Percentiles rank a stretch among this genome's conserved stretches.
Evolutionary conservation across 1,284 basidiomycete species (phyloP).

Genomic region (Trametes versicolor): DNA sequence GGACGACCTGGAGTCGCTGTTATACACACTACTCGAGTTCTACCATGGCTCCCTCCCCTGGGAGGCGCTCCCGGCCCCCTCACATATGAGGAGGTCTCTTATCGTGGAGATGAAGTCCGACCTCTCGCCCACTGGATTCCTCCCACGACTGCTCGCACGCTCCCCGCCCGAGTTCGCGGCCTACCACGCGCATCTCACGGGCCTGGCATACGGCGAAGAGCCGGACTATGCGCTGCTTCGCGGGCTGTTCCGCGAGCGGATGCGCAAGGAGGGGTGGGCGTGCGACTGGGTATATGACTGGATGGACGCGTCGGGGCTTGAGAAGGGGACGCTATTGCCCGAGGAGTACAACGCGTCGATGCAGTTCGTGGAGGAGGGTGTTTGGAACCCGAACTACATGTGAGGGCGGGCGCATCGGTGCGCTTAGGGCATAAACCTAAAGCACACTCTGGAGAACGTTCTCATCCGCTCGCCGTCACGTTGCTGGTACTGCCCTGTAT

Average conservation of each 20-base stretch:
- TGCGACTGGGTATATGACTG: conserved; percentile 27
- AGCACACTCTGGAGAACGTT: no score
- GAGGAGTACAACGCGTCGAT: not conserved
- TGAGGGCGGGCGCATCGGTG: no score
- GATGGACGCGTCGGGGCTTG: conserved; percentile 10
- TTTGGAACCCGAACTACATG: not conserved
- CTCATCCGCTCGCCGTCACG: no score
- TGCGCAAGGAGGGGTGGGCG: conserved; percentile 23
- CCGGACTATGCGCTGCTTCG: conserved; percentile 30
- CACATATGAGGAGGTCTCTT: no score
- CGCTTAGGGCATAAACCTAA: no score
- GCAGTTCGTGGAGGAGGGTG: not conserved
- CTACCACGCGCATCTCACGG: conserved; percentile 27
- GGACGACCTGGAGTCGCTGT: conserved; percentile 4
- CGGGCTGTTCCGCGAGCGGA: conserved; percentile 17
- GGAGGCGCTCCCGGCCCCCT: not conserved
- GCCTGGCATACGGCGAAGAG: conserved; percentile 21
- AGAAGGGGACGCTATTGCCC: not conserved
- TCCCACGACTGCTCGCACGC: conserved; percentile 4
- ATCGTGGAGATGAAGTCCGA: conserved; percentile 1
- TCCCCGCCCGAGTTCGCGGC: conserved; percentile 23
- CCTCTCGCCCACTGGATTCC: no score
- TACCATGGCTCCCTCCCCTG: conserved; percentile 11
- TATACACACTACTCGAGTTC: conserved; percentile 2
- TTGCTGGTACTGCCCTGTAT: no score